These are phyloP conservation scores for Dimargaris cristalligena DNA, from an alignment of 192 early-diverging fungal genomes.

Conservation along the genomic window DNA sequence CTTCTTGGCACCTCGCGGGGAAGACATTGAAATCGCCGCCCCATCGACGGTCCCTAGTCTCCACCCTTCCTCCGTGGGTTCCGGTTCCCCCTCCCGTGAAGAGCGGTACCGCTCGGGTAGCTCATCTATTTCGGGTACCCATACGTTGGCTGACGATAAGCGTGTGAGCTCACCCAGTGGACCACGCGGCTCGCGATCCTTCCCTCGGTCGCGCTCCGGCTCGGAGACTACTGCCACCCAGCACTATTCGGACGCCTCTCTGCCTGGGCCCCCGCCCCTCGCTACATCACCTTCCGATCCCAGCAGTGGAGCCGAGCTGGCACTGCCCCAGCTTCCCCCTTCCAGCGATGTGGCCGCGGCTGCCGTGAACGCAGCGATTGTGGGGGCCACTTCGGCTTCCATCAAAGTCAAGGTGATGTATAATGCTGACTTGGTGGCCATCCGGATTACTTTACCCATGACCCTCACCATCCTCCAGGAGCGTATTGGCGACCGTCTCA, in stretches of 20 bases:
- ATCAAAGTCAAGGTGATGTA: constrained; percentile 60
- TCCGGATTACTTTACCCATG: constrained; percentile 41
- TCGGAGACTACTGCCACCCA: neutral
- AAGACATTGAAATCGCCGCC: constrained; percentile 21
- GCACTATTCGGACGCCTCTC: no score
- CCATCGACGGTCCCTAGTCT: neutral
- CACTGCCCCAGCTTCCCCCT: neutral
- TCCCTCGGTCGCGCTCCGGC: neutral
- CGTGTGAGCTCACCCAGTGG: neutral
- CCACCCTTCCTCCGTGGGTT: neutral
- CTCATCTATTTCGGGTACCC: neutral
- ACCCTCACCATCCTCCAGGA: constrained; percentile 34
- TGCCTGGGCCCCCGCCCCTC: neutral
- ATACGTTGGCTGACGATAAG: neutral
- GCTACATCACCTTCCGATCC: neutral
- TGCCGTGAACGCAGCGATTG: neutral
- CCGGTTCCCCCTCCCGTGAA: neutral
- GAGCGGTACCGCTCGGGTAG: constrained; percentile 1
- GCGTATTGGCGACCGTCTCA: constrained; percentile 41
- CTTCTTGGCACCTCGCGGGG: constrained; percentile 35
- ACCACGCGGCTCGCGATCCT: neutral
- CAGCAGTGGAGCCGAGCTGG: neutral
- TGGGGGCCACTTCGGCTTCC: neutral
- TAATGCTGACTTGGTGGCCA: constrained; percentile 53
- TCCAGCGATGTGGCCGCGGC: neutral